Evolutionary conservation across 257 asterid genomes (phyloP).

Genomic region (Penstemon davidsonii): DNA sequence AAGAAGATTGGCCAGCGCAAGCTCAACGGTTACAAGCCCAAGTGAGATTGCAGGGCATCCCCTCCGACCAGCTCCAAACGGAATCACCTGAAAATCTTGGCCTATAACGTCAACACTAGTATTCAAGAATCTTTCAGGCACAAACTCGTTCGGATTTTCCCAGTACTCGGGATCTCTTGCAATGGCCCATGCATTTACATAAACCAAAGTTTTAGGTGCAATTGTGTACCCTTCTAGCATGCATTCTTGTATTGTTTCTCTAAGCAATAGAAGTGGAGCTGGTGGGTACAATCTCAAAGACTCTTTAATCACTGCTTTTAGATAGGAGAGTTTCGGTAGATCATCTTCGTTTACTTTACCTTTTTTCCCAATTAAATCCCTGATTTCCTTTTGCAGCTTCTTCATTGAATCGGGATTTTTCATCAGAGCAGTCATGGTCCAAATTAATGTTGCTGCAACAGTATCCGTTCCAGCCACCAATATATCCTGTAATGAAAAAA

Average conservation of each 20-base stretch:
- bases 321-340: conserved; percentile 19
- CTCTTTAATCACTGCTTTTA: conserved; percentile 29
- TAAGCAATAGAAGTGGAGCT: conserved; percentile 28
- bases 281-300: conserved; percentile 27
- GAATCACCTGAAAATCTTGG: conserved; percentile 26
- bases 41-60: conserved; percentile 31
- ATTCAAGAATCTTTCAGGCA: conserved; percentile 32
- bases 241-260: conserved; percentile 24
- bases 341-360: conserved; percentile 23
- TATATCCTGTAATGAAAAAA: conserved; percentile 8
- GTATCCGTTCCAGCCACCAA: conserved; percentile 27
- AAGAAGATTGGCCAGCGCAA: conserved; percentile 30
- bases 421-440: conserved; percentile 27
- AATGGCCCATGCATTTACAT: conserved; percentile 33
- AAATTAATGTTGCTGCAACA: conserved; percentile 6
- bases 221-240: conserved; percentile 27
- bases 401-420: conserved; percentile 20
- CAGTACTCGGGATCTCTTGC: conserved; percentile 28
- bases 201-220: conserved; percentile 29
- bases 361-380: conserved; percentile 6
- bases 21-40: conserved; percentile 27
- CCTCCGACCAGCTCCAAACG: conserved; percentile 34
- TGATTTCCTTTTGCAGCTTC: conserved; percentile 24
- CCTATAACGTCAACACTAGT: conserved; percentile 18
- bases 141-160: conserved; percentile 27